These are phyloP conservation scores for Vanilla planifolia DNA, from an alignment of 106 monocot genomes.

Conservation along the genomic window DNA sequence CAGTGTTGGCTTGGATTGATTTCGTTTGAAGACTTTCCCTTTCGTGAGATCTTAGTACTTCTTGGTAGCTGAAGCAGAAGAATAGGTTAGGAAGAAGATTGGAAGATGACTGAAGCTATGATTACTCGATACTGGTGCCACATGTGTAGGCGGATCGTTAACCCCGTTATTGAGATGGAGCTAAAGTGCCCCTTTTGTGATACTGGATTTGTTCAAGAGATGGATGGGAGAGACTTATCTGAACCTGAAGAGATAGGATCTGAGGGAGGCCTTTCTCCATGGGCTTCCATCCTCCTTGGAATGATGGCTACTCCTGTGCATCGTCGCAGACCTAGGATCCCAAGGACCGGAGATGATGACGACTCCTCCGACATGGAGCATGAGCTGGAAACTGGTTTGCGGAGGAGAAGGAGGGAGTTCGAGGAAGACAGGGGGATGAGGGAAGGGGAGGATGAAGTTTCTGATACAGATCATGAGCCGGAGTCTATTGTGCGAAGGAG, in stretches of 20 bases:
- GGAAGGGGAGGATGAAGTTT: background rate
- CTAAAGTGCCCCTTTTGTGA: conserved; percentile 48
- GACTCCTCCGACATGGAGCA: conserved; percentile 2
- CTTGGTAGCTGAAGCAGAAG: background rate
- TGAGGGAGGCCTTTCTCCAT: conserved; percentile 17
- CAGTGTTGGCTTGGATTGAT: background rate
- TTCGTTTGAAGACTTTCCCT: background rate
- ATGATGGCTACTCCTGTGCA: conserved; percentile 23
- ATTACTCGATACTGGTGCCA: conserved; percentile 35
- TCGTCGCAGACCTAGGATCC: conserved; percentile 5
- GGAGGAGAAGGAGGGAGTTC: background rate
- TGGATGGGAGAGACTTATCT: conserved; percentile 9
- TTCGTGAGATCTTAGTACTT: background rate
- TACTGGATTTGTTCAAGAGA: conserved; percentile 39
- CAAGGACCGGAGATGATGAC: background rate
- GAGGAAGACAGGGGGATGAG: background rate
- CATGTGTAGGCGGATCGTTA: conserved; percentile 27
- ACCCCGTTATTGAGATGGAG: conserved; percentile 25
- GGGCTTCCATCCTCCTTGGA: conserved; percentile 32
- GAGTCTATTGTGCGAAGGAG: conserved; percentile 7
- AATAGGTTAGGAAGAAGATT: background rate
- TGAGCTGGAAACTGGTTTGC: background rate
- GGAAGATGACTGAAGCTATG: conserved; percentile 19
- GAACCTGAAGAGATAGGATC: conserved; percentile 4
- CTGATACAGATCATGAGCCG: conserved; percentile 1